These are phyloP conservation scores for Leccinum ochraceum DNA, from an alignment of 768 basidiomycete species.

Conservation along the genomic window DNA sequence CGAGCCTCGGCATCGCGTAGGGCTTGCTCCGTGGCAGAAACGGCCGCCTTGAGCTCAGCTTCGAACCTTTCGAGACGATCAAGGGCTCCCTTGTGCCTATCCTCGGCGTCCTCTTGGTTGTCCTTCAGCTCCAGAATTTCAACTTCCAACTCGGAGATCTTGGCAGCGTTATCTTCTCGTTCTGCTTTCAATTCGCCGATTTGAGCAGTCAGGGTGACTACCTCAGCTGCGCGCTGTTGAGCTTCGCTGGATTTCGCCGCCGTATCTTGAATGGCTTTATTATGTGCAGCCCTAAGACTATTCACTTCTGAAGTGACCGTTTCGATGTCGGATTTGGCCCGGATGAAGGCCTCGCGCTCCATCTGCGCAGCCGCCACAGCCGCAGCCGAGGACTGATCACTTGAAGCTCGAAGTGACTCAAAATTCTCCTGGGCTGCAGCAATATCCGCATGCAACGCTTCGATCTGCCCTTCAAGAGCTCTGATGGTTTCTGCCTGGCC, in stretches of 20 bases:
- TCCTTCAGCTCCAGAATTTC: constrained; percentile 80
- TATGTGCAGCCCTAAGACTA: constrained; percentile 51
- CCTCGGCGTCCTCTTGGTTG: constrained; percentile 57
- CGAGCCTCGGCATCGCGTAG: constrained; percentile 47
- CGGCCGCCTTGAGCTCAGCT: constrained; percentile 51
- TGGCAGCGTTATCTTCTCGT: constrained; percentile 69
- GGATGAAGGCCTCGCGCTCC: constrained; percentile 64
- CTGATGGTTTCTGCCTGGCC: constrained; percentile 49
- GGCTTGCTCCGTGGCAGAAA: constrained; percentile 48
- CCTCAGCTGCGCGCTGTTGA: constrained; percentile 46
- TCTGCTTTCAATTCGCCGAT: constrained; percentile 56
- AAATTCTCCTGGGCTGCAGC: constrained; percentile 52
- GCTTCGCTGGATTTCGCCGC: constrained; percentile 46
- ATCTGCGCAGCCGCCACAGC: constrained; percentile 53
- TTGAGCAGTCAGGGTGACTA: constrained; percentile 47
- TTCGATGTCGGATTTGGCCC: constrained; percentile 63
- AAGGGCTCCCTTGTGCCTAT: constrained; percentile 49
- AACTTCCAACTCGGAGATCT: constrained; percentile 79
- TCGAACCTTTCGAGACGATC: constrained; percentile 52
- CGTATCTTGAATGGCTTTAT: constrained; percentile 48
- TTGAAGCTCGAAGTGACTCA: constrained; percentile 47
- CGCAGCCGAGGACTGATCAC: constrained; percentile 44
- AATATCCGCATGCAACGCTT: constrained; percentile 52
- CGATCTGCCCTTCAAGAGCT: constrained; percentile 50
- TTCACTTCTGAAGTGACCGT: constrained; percentile 53